phyloP scores from a whole-genome alignment of 805 yeast genomes.

The Candida nanaspora region DNA sequence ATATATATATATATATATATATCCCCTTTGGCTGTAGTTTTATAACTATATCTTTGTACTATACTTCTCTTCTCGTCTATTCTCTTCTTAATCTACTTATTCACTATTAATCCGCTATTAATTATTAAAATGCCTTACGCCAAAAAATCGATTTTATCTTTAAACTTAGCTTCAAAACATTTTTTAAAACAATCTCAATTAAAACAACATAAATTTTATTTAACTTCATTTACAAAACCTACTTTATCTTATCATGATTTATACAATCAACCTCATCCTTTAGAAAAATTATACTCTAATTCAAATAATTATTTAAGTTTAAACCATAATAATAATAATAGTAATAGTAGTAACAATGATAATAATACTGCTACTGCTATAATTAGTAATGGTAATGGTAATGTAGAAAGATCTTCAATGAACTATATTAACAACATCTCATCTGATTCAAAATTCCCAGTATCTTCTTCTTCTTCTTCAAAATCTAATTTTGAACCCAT shows the following conservation, averaged over 20 bases:
- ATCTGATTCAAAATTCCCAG: not conserved
- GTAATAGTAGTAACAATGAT: slow-evolving; percentile 13
- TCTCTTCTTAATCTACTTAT: too few relatives aligned
- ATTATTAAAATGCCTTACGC: too few relatives aligned
- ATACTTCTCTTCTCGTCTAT: too few relatives aligned
- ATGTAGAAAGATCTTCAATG: slow-evolving; percentile 19
- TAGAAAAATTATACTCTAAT: slow-evolving; percentile 10
- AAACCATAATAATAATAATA: slow-evolving; percentile 19
- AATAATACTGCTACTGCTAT: not conserved
- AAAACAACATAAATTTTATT: slow-evolving; percentile 2
- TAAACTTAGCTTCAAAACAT: slow-evolving; percentile 23
- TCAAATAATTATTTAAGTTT: too few relatives aligned
- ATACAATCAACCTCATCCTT: slow-evolving; percentile 17
- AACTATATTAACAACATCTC: slow-evolving; percentile 19
- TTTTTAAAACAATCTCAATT: slow-evolving; percentile 10
- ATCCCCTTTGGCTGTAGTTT: too few relatives aligned
- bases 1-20: too few relatives aligned
- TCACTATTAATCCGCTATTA: too few relatives aligned
- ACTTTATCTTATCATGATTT: slow-evolving; percentile 15
- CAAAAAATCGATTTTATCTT: slow-evolving; percentile 18
- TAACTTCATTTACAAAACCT: slow-evolving; percentile 14
- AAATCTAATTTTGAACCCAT: slow-evolving; percentile 26
- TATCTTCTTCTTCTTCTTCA: slow-evolving; percentile 2
- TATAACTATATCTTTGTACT: too few relatives aligned
- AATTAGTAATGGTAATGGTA: slow-evolving; percentile 15